Percentiles rank a stretch among this genome's conserved stretches.
These are phyloP conservation scores for Hypoxylon subgilvum DNA, from an alignment of 495 filamentous ascomycete genomes.

Conservation along the genomic window DNA sequence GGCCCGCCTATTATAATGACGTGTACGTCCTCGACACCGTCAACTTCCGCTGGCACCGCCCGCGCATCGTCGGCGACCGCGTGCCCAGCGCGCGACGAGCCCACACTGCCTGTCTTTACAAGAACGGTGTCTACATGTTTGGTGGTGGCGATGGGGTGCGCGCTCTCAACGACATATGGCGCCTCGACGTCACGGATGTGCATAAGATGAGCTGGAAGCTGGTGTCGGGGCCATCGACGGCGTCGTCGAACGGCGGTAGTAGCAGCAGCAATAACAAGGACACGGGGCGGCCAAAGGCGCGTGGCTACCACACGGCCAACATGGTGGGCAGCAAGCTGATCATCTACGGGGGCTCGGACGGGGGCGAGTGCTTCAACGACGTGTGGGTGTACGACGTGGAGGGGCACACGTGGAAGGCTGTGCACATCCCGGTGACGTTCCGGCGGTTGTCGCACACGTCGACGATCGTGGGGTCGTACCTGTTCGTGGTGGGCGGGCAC, in stretches of 20 bases:
- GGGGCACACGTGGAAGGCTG: constrained; percentile 58
- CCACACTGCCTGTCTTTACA: constrained; percentile 70
- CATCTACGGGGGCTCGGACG: constrained; percentile 69
- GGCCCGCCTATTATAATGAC: constrained; percentile 71
- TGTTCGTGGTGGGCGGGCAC: constrained; percentile 70
- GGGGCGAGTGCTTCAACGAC: constrained; percentile 70
- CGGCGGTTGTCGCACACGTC: constrained; percentile 67
- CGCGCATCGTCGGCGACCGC: constrained; percentile 59
- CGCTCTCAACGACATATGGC: constrained; percentile 71
- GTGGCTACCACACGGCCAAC: constrained; percentile 72
- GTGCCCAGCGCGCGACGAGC: constrained; percentile 62
- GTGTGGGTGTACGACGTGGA: constrained; percentile 73
- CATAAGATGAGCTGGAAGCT: constrained; percentile 68
- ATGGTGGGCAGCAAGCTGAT: constrained; percentile 73
- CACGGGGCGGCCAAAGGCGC: constrained; percentile 59
- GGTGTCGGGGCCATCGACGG: constrained; percentile 52
- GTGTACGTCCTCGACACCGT: constrained; percentile 71
- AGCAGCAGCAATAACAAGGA: constrained; percentile 13
- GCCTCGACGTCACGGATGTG: constrained; percentile 66
- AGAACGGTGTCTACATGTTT: constrained; percentile 71
- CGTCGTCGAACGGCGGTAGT: constrained; percentile 20
- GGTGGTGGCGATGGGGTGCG: constrained; percentile 69
- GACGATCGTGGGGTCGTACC: constrained; percentile 68
- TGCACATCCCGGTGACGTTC: constrained; percentile 60
- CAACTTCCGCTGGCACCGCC: constrained; percentile 65